Evolutionary conservation across 352 stramenopile genomes (phyloP).

Genomic region (Globisporangium sylvaticum): DNA sequence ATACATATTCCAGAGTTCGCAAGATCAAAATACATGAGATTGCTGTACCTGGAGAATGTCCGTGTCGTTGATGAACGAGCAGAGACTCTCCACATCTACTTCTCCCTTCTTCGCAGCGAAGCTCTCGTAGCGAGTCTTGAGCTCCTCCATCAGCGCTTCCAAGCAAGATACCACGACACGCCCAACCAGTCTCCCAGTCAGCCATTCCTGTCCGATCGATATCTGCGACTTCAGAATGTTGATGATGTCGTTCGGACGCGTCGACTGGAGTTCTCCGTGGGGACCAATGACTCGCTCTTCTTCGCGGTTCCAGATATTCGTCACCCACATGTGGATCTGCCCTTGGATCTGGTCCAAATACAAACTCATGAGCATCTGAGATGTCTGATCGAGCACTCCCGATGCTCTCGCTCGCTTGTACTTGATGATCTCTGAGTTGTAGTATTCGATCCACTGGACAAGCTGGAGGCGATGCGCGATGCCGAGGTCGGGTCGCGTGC

Average conservation of each 20-base stretch:
- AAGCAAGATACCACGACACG: conserved; percentile 71
- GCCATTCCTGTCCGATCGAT: conserved; percentile 79
- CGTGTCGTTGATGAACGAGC: conserved; percentile 83
- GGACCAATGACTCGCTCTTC: conserved; percentile 61
- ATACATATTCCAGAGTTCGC: not conserved
- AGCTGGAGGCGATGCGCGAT: conserved; percentile 75
- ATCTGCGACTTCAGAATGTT: conserved; percentile 88
- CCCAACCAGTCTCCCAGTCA: conserved; percentile 59
- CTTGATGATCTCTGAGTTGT: conserved; percentile 84
- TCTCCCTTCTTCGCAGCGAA: conserved; percentile 41
- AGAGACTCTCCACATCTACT: conserved; percentile 71
- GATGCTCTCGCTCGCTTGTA: conserved; percentile 74
- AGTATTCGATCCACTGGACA: conserved; percentile 88
- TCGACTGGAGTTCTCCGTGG: conserved; percentile 66
- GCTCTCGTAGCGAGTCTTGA: conserved; percentile 66
- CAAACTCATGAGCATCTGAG: conserved; percentile 66
- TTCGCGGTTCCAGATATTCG: conserved; percentile 81
- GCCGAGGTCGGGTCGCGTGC: conserved; percentile 50
- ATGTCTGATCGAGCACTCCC: conserved; percentile 56
- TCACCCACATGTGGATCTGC: conserved; percentile 82
- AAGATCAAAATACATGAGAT: not conserved
- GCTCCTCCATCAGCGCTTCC: conserved; percentile 62
- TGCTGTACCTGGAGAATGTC: conserved; percentile 64
- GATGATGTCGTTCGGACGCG: conserved; percentile 80
- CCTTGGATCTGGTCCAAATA: conserved; percentile 76